Base-by-base conservation (phyloP, 805 yeast species). In the Ogataea trehalophila region DNA sequence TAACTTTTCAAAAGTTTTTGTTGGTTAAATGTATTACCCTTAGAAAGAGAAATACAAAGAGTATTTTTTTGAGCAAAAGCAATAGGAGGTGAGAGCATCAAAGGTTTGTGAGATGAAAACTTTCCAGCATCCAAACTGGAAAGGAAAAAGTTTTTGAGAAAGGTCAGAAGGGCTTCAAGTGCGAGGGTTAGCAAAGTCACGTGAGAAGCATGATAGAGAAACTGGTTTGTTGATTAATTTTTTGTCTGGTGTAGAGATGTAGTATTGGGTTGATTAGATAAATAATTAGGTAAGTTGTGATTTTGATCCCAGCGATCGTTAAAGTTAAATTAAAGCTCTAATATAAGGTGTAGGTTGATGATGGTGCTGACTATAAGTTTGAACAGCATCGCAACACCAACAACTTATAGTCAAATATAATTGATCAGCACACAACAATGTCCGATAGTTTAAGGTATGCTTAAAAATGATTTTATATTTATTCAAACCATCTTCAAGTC, bases 361-460 rank as follows among this genome's bases (percentile, higher is more conserved):
- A 3, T 20, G 20, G 4, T 31, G n/a, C 15, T 33, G 8, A 33
- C 15, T 2, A 15, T 33, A 5, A 15, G 31, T 33, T 31, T 31
- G 33, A 31, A 11, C 15, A 33, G 17, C 17, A 33, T 15, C 6
- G n/a, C 17, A 3, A 15, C 36, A 6, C 6, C n/a, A 11, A 33
- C 8, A n/a, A 14, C 17, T 33, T 11, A 33, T 15, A 15, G 17
- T 33, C 36, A 33, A 6, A 15, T 31, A 31, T 7, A 15, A 15
- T 15, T 33, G 17, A 15, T 5, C 13, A 33, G 3, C 17, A 37
- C 22, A 13, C 13, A 13, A 39, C n/a, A n/a, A 51, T 55, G 56
- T 3, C 31, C 11, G 58, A 55, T 35, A 47, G 58, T 17, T 40
- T 55, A 38, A 55, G 50, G 58, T 55, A 44, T 36, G 58, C 50